Conservation (phyloP, 1,284 basidiomycete genomes). For the Ustilago cynodontis region DNA sequence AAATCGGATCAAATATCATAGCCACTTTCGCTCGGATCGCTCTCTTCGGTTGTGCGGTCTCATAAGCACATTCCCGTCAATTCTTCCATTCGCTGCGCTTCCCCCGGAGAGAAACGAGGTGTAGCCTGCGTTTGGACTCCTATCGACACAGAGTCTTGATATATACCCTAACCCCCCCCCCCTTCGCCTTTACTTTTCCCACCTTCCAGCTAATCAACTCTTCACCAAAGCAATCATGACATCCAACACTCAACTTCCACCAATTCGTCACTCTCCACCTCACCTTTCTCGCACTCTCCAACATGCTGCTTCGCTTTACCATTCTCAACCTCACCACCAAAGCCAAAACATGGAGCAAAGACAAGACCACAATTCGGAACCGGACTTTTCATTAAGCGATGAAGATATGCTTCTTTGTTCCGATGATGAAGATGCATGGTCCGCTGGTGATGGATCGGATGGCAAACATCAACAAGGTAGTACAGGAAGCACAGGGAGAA, state of each 20-base stretch:
- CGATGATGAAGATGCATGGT: slow-evolving; percentile 20
- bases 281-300: not conserved
- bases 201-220: not conserved
- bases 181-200: not conserved
- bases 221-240: no score
- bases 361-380: slow-evolving; percentile 10
- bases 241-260: not conserved
- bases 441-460: slow-evolving; percentile 8
- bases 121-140: no score
- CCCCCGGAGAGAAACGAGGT: no score
- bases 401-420: slow-evolving; percentile 43
- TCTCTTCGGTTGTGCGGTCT: no score
- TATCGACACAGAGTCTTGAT: no score
- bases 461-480: not conserved
- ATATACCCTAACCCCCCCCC: not conserved
- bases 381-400: slow-evolving; percentile 24
- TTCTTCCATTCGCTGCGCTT: no score
- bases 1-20: no score
- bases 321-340: no score
- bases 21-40: not conserved
- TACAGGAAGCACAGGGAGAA: slow-evolving; percentile 25
- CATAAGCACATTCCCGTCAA: no score
- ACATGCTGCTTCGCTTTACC: not conserved
- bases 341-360: no score
- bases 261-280: not conserved